phyloP scores from a whole-genome alignment of 768 basidiomycete species.

The Boletus reticuloceps region DNA sequence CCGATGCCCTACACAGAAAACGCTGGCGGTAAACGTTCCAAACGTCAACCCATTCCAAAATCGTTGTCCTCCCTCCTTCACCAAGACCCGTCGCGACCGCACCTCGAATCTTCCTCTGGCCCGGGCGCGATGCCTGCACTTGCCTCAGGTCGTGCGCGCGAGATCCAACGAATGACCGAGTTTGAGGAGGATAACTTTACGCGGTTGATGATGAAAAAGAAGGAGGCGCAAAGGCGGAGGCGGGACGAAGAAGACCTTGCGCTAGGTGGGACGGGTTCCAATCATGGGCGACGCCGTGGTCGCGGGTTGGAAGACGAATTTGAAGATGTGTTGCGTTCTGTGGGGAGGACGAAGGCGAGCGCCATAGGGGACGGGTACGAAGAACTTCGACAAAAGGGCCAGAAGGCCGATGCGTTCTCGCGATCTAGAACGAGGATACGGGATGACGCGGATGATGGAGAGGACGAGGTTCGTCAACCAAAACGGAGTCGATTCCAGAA shows the following conservation, averaged over 20 bases:
- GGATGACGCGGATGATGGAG: constrained; percentile 23
- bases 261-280: constrained; percentile 68
- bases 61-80: constrained; percentile 55
- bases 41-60: constrained; percentile 51
- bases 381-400: constrained; percentile 65
- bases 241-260: constrained; percentile 88
- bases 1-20: too few species aligned
- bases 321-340: constrained; percentile 67
- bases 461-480: constrained; percentile 28
- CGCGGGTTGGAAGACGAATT: constrained; percentile 85
- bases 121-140: constrained; percentile 60
- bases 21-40: constrained; percentile 17
- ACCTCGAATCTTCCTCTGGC: constrained; percentile 70
- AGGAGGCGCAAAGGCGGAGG: constrained; percentile 65
- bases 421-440: constrained; percentile 48
- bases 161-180: constrained; percentile 75
- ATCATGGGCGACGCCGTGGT: constrained; percentile 53
- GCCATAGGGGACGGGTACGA: constrained; percentile 76
- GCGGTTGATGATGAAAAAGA: constrained; percentile 87
- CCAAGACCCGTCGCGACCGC: constrained; percentile 58
- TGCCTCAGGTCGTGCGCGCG: constrained; percentile 63
- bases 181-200: constrained; percentile 97
- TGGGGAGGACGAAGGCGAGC: constrained; percentile 43
- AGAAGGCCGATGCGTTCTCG: constrained; percentile 58
- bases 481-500: constrained; percentile 45